phyloP scores from a whole-genome alignment of 2,329 filamentous ascomycete species.

The Pleurostoma richardsiae region DNA sequence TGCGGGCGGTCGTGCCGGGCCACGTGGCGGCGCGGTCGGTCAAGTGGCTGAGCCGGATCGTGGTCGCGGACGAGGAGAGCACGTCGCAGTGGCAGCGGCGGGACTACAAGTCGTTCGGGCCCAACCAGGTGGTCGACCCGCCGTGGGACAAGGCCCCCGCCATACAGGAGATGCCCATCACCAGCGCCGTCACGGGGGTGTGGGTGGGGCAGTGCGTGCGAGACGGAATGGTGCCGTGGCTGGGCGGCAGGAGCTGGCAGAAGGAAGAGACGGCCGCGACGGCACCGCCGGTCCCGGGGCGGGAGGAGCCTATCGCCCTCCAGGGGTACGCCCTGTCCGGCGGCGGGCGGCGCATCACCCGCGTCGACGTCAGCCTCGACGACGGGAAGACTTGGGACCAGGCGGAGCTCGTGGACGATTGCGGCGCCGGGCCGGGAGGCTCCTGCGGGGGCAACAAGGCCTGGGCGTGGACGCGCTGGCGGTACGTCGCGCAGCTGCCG shows the following conservation, averaged over 20 bases:
- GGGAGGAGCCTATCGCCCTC: constrained; percentile 30
- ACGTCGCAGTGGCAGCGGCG: constrained; percentile 59
- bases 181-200: constrained; percentile 57
- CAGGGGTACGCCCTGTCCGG: constrained; percentile 65
- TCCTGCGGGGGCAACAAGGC: constrained; percentile 35
- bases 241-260: constrained; percentile 1
- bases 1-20: constrained; percentile 58
- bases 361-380: constrained; percentile 64
- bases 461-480: constrained; percentile 64
- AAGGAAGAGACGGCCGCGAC: background rate
- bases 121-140: constrained; percentile 50
- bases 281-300: constrained; percentile 1
- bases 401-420: constrained; percentile 51
- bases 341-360: constrained; percentile 58
- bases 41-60: constrained; percentile 64
- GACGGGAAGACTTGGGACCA: constrained; percentile 61
- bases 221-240: constrained; percentile 11
- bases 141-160: constrained; percentile 59
- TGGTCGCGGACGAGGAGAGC: constrained; percentile 62
- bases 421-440: constrained; percentile 15
- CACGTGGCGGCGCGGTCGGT: constrained; percentile 63
- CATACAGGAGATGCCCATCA: constrained; percentile 67
- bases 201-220: constrained; percentile 32
- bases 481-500: constrained; percentile 44
- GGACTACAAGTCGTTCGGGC: constrained; percentile 66